Percentiles rank a stretch among this genome's conserved stretches.
Evolutionary conservation across 441 rosid species (phyloP).

Genomic region (Arabidopsis hybrid): DNA sequence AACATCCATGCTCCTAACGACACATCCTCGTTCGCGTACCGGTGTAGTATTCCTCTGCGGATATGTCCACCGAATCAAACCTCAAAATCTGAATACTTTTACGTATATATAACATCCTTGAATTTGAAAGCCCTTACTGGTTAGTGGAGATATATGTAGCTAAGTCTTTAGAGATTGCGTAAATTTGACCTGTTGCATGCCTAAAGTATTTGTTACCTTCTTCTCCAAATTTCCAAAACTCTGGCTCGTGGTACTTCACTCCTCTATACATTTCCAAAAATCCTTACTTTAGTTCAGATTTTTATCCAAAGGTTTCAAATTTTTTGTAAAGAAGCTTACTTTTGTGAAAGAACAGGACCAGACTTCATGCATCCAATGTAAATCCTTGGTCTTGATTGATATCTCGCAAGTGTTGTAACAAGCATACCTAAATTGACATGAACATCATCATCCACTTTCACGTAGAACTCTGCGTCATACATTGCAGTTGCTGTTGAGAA

Average conservation of each 20-base stretch:
- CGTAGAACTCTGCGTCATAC: constrained; percentile 89
- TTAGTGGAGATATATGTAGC: constrained; percentile 80
- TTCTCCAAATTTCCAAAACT: constrained; percentile 90
- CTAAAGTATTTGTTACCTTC: constrained; percentile 86
- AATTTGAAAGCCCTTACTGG: constrained; percentile 51
- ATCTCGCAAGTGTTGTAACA: constrained; percentile 53
- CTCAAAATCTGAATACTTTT: background rate
- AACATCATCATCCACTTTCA: constrained; percentile 90
- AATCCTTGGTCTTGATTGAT: constrained; percentile 68
- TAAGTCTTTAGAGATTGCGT: constrained; percentile 86
- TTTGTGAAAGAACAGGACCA: constrained; percentile 80
- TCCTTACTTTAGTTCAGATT: background rate
- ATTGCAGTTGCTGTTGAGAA: constrained; percentile 76
- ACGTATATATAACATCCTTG: background rate
- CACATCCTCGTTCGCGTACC: constrained; percentile 92
- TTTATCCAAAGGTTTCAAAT: background rate
- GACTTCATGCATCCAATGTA: constrained; percentile 98
- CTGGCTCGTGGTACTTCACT: constrained; percentile 84
- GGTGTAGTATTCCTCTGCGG: constrained; percentile 72
- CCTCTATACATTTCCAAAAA: constrained; percentile 49
- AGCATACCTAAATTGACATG: constrained; percentile 83
- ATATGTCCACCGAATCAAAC: background rate
- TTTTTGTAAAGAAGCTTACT: constrained; percentile 49
- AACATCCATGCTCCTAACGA: constrained; percentile 84
- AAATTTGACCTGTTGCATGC: constrained; percentile 90